These are phyloP conservation scores for Boletellus sp. DNA, from an alignment of 1,284 basidiomycete species.

Conservation along the genomic window DNA sequence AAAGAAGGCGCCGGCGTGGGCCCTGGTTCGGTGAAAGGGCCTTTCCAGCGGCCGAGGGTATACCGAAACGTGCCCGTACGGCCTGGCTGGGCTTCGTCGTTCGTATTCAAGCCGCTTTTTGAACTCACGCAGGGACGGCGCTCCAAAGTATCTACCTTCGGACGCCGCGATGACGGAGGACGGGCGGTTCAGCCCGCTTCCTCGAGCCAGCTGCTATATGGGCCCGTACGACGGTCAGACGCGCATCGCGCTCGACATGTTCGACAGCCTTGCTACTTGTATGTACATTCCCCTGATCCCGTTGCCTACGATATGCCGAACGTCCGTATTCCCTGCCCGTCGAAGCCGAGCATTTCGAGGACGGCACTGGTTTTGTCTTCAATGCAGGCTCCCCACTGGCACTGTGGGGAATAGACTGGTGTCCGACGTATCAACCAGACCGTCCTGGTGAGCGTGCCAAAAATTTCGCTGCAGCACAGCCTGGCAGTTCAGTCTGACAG, in stretches of 20 bases:
- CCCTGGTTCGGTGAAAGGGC: conserved; percentile 40
- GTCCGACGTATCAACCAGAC: conserved; percentile 67
- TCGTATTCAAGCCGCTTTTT: conserved; percentile 4
- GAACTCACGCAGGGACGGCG: conserved; percentile 44
- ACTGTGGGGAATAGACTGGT: conserved; percentile 89
- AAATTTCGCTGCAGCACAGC: background rate
- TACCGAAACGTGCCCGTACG: conserved; percentile 44
- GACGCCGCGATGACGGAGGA: conserved; percentile 45
- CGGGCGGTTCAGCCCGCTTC: conserved; percentile 45
- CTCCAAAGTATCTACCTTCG: conserved; percentile 54
- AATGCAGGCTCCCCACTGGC: conserved; percentile 82
- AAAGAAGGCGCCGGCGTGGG: conserved; percentile 50
- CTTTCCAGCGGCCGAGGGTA: conserved; percentile 53
- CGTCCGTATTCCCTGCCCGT: background rate
- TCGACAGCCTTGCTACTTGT: conserved; percentile 59
- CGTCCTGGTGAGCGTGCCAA: conserved; percentile 44
- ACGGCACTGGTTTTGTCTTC: conserved; percentile 59
- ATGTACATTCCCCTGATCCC: conserved; percentile 41
- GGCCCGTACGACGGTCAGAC: conserved; percentile 56
- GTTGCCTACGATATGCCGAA: background rate
- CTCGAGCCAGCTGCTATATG: conserved; percentile 57
- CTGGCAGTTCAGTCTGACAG: conserved; percentile 39
- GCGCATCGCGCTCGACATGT: conserved; percentile 47
- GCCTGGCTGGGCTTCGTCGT: conserved; percentile 44
- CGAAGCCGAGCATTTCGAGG: conserved; percentile 41